Conservation (phyloP, 352 stramenopile species). For the Phytophthora chlamydospora region DNA sequence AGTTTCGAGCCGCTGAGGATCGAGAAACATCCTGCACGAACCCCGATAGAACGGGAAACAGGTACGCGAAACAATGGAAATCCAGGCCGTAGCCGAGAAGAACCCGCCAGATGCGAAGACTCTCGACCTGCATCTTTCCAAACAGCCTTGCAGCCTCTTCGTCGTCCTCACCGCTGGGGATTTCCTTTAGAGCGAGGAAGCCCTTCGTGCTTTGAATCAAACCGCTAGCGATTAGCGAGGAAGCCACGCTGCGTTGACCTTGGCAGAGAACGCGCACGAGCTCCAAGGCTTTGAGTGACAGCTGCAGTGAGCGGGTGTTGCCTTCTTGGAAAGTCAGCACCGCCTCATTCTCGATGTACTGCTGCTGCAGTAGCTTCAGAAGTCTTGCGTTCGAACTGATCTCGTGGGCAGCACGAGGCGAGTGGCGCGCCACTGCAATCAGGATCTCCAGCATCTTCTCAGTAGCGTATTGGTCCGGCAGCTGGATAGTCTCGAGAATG, state of each 20-base stretch:
- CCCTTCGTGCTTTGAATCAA: conserved; percentile 67
- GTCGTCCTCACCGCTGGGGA: conserved; percentile 18
- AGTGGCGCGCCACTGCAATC: conserved; percentile 53
- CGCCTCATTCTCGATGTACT: conserved; percentile 61
- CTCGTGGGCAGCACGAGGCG: conserved; percentile 46
- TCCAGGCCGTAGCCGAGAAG: conserved; percentile 70
- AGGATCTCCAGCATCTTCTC: conserved; percentile 72
- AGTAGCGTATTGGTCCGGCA: conserved; percentile 43
- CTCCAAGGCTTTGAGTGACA: conserved; percentile 50
- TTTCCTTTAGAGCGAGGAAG: conserved; percentile 53
- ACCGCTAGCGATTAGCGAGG: conserved; percentile 42
- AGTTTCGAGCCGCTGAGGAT: conserved; percentile 9
- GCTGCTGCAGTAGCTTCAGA: conserved; percentile 47
- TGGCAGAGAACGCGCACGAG: conserved; percentile 59
- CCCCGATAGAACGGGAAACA: conserved; percentile 60
- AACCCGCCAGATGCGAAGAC: conserved; percentile 66
- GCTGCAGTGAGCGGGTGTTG: conserved; percentile 34
- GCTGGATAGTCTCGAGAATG: conserved; percentile 54
- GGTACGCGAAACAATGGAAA: conserved; percentile 72
- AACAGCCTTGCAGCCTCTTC: conserved; percentile 31
- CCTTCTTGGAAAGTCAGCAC: conserved; percentile 42
- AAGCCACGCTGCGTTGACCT: conserved; percentile 48
- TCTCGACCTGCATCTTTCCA: conserved; percentile 54
- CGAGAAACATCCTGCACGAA: conserved; percentile 31
- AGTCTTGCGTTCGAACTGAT: conserved; percentile 55